These are phyloP conservation scores for apple (Malus domestica) DNA, from an alignment of 306 rosid genomes.

Conservation along the genomic window DNA sequence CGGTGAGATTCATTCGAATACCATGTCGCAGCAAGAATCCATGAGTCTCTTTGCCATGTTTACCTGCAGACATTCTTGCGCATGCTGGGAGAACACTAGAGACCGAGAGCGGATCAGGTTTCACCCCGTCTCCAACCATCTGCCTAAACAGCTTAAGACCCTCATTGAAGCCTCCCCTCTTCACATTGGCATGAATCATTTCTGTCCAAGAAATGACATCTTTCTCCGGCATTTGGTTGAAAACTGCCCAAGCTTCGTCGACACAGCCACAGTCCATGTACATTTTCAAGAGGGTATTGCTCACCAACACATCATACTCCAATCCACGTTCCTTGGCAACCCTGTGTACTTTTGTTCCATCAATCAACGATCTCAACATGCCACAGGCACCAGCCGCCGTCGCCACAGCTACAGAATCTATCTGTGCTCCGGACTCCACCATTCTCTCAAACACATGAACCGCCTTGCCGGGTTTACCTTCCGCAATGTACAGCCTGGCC, in stretches of 20 bases:
- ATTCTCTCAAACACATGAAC: conserved; percentile 38
- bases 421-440: conserved; percentile 28
- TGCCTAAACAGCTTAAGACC: conserved; percentile 45
- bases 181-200: conserved; percentile 42
- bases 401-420: conserved; percentile 51
- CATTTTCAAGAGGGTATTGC: conserved; percentile 63
- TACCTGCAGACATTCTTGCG: conserved; percentile 47
- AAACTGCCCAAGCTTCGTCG: conserved; percentile 34
- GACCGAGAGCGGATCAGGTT: conserved; percentile 36
- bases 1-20: conserved; percentile 33
- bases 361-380: conserved; percentile 26
- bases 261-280: conserved; percentile 49
- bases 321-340: conserved; percentile 38
- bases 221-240: conserved; percentile 43
- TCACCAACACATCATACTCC: conserved; percentile 48
- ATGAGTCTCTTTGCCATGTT: conserved; percentile 64
- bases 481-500: conserved; percentile 36
- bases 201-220: conserved; percentile 61
- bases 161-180: conserved; percentile 55
- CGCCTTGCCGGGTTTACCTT: conserved; percentile 38
- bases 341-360: conserved; percentile 39
- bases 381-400: conserved; percentile 49
- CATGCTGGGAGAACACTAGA: conserved; percentile 68
- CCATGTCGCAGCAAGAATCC: conserved; percentile 50
- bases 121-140: conserved; percentile 47